A percentile compares a stretch with the other conserved stretches of the same genome.
These are phyloP conservation scores for Clathrospora elynae DNA, from an alignment of 2,329 filamentous ascomycete genomes.

Conservation along the genomic window DNA sequence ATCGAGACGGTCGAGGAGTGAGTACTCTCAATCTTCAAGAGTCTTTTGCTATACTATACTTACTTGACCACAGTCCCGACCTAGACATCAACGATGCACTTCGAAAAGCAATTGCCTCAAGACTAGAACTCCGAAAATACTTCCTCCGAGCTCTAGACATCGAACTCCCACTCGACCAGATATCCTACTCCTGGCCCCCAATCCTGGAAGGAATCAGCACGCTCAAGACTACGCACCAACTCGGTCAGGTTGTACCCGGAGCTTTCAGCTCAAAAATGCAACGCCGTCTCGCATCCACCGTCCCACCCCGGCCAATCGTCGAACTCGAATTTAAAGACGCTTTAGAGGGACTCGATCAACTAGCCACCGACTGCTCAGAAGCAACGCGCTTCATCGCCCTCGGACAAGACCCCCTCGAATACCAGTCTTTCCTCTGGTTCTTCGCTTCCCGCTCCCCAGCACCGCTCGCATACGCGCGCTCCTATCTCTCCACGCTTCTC, in stretches of 20 bases:
- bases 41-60: conserved; percentile 6
- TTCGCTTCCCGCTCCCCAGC: conserved; percentile 82
- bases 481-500: conserved; percentile 75
- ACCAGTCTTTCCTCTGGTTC: conserved; percentile 69
- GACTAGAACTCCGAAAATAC: conserved; percentile 69
- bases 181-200: conserved; percentile 45
- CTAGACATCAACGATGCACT: conserved; percentile 44
- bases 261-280: conserved; percentile 91
- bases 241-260: conserved; percentile 71
- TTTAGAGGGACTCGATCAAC: conserved; percentile 67
- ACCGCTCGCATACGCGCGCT: conserved; percentile 81
- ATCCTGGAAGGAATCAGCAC: conserved; percentile 53
- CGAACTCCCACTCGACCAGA: conserved; percentile 36
- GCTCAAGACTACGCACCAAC: conserved; percentile 63
- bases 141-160: conserved; percentile 62
- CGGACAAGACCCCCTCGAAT: conserved; percentile 41
- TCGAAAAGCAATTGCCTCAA: conserved; percentile 63
- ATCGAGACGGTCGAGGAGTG: conserved; percentile 41
- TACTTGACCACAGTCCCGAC: conserved; percentile 24
- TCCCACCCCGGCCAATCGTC: conserved; percentile 89
- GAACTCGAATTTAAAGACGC: conserved; percentile 75
- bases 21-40: conserved; percentile 8
- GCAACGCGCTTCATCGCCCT: conserved; percentile 43
- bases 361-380: conserved; percentile 75
- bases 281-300: conserved; percentile 87